Conservation (phyloP, 495 filamentous ascomycete species). For the Hypoxylon intermedium region DNA sequence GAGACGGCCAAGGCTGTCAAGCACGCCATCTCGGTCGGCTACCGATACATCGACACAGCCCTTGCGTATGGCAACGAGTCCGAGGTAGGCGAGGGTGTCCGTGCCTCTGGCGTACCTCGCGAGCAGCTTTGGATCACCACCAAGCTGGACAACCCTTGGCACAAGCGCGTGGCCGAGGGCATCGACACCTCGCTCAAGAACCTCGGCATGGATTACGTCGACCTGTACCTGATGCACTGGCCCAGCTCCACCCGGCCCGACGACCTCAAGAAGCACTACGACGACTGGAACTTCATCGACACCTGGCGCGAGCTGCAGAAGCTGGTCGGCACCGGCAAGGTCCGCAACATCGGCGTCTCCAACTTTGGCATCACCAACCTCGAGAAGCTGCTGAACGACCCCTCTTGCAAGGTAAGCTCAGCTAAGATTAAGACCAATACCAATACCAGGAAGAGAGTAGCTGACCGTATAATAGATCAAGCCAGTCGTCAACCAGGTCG, state of each 20-base stretch:
- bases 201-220: conserved; percentile 78
- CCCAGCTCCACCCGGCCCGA: conserved; percentile 60
- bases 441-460: conserved; percentile 58
- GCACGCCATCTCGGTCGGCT: conserved; percentile 75
- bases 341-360: conserved; percentile 80
- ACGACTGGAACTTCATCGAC: conserved; percentile 80
- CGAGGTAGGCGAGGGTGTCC: conserved; percentile 81
- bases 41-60: conserved; percentile 68
- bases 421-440: conserved; percentile 66
- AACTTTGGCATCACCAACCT: conserved; percentile 77
- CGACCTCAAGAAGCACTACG: conserved; percentile 49
- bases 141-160: conserved; percentile 85
- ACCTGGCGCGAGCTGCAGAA: conserved; percentile 88
- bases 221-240: conserved; percentile 90
- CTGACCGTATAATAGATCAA: conserved; percentile 62
- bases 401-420: conserved; percentile 54
- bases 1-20: conserved; percentile 69
- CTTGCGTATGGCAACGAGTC: conserved; percentile 84
- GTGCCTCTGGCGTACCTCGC: conserved; percentile 79
- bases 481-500: conserved; percentile 90
- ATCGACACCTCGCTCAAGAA: conserved; percentile 72
- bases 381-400: conserved; percentile 70
- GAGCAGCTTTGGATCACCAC: conserved; percentile 86
- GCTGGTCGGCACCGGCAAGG: conserved; percentile 78
- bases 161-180: conserved; percentile 70